Percentiles rank a stretch among this genome's conserved stretches.
phyloP scores from a whole-genome alignment of 106 monocot species.

The Apostasia ramifera region DNA sequence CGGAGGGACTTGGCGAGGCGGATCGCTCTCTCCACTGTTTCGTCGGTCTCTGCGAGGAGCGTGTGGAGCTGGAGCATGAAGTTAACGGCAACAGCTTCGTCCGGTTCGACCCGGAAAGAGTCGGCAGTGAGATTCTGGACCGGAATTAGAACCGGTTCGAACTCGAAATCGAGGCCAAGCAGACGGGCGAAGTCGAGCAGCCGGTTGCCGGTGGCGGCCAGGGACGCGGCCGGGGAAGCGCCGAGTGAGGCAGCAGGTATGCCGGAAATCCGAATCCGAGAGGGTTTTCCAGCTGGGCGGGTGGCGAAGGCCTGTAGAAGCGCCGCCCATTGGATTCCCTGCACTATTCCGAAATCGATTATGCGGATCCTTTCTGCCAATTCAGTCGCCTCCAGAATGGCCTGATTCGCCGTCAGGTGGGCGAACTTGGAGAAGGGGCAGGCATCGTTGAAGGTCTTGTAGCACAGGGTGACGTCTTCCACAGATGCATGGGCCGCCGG shows the following conservation, averaged over 20 bases:
- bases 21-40: slow-evolving; percentile 29
- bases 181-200: slow-evolving; percentile 64
- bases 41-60: slow-evolving; percentile 37
- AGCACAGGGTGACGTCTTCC: slow-evolving; percentile 72
- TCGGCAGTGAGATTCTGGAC: slow-evolving; percentile 35
- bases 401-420: slow-evolving; percentile 96
- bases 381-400: slow-evolving; percentile 84
- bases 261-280: slow-evolving; percentile 73
- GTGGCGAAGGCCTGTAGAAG: slow-evolving; percentile 89
- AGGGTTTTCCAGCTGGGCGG: slow-evolving; percentile 63
- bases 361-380: slow-evolving; percentile 67
- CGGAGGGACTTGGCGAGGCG: slow-evolving; percentile 50
- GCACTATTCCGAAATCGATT: slow-evolving; percentile 82
- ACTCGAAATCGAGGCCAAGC: slow-evolving; percentile 77
- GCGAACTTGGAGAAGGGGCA: slow-evolving; percentile 93
- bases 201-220: slow-evolving; percentile 65
- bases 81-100: slow-evolving; percentile 71
- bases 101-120: slow-evolving; percentile 44
- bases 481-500: slow-evolving; percentile 12
- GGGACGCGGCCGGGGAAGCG: slow-evolving; percentile 23
- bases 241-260: slow-evolving; percentile 52
- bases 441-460: slow-evolving; percentile 83
- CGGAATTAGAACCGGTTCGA: slow-evolving; percentile 59
- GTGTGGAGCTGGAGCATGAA: slow-evolving; percentile 89
- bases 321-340: slow-evolving; percentile 94